Evolutionary conservation across 345 rosid species (phyloP), one percentile per base, ranked within the genome.

Genomic region (Melaleuca alternifolia): DNA sequence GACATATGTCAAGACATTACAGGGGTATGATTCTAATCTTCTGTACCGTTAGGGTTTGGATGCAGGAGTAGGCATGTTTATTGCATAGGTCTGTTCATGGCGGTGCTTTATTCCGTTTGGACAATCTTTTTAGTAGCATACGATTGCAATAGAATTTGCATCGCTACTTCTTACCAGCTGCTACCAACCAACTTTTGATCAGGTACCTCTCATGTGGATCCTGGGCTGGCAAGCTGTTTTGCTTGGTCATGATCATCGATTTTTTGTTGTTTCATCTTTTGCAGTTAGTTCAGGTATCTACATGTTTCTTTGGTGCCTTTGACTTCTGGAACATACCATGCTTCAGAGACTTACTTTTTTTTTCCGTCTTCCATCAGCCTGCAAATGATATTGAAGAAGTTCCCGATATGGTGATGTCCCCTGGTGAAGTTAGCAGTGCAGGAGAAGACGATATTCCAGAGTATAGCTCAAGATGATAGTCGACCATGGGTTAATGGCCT

Each of bases 171-270:
- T 44, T 37, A 56, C 37, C 14, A 10, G 44, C 41, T 33, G 79
- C 85, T 87, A 54, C 28, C 51, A 10, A 50, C 59, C 8, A 44
- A 21, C 54, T 76, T 61, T 86, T 24, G 75, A 50, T 79, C 91
- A 95, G 98, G 94, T 95, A 93, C 88, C 98, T 97, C 11, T 92
- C 99, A 1, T 95, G 99, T 88, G 99, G 99, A 86, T 88, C 96
- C 57, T 96, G 98, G 99, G 99, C 98, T 4, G 98, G 99, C 85
- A 97, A 96, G 89, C 92, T 96, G 65, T 96, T 95, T 85, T 94
- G 98, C 91, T 89, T 94, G 93, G 99, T 97, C 89, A 95, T 97
- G 98, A 95, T 96, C 23, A 89, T 95, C 26, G 96, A 96, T 93
- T 94, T 90, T 89, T 88, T 97, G 91, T 89, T 96, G 24, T 96